phyloP scores from a whole-genome alignment of 2,329 filamentous ascomycete genomes.

The Graphilbum fragrans region DNA sequence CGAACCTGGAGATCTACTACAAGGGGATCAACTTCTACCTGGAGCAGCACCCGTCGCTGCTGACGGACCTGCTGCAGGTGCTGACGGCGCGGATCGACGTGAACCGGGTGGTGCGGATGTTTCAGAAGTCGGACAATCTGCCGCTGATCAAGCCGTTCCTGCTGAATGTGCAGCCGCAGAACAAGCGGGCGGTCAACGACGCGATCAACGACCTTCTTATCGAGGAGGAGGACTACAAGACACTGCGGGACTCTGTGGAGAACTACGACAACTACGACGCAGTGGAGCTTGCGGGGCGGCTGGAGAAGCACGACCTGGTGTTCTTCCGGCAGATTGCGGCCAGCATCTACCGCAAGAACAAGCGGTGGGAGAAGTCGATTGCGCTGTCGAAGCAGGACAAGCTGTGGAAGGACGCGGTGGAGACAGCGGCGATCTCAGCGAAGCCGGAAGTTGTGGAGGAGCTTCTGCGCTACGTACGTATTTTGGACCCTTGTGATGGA shows the following conservation, averaged over 20 bases:
- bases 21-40: conserved; percentile 94
- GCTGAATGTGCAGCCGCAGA: conserved; percentile 88
- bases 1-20: conserved; percentile 98
- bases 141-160: conserved; percentile 98
- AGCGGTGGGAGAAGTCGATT: conserved; percentile 99
- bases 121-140: conserved; percentile 95
- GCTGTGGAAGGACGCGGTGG: conserved; percentile 98
- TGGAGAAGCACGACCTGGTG: conserved; percentile 95
- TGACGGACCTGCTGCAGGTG: conserved; percentile 90
- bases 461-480: conserved; percentile 87
- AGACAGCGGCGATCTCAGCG: conserved; percentile 84
- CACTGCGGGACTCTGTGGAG: conserved; percentile 89
- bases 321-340: conserved; percentile 99
- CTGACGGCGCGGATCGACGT: conserved; percentile 92
- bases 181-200: conserved; percentile 96
- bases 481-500: background rate
- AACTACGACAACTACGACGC: conserved; percentile 99
- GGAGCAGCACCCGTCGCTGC: conserved; percentile 85
- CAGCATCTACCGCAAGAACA: conserved; percentile 98
- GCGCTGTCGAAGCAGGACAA: conserved; percentile 97
- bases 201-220: conserved; percentile 97
- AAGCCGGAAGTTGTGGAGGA: conserved; percentile 93
- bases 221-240: conserved; percentile 99
- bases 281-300: conserved; percentile 76
- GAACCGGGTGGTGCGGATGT: conserved; percentile 98